These are phyloP conservation scores for Cercospora sojina DNA, from an alignment of 2,329 filamentous ascomycete genomes.

Conservation along the genomic window DNA sequence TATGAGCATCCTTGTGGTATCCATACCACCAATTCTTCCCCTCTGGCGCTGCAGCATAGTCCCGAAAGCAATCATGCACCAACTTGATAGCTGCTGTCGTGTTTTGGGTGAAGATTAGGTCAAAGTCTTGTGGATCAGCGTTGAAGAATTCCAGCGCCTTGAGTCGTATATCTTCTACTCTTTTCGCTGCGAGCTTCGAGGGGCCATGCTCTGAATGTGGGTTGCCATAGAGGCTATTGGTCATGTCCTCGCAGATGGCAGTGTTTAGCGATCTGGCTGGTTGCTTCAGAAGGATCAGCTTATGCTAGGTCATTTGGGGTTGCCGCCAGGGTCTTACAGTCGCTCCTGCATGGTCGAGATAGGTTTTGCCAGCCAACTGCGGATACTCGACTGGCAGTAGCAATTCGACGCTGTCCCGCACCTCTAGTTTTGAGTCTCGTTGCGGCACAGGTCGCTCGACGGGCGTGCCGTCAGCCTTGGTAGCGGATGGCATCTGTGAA, in stretches of 20 bases:
- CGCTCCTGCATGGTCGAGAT: slow-evolving; percentile 89
- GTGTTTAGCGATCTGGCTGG: slow-evolving; percentile 69
- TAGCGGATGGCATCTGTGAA: slow-evolving; percentile 2
- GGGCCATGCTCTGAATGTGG: slow-evolving; percentile 82
- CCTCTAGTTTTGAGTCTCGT: slow-evolving; percentile 19
- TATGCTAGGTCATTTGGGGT: not conserved
- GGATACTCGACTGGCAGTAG: slow-evolving; percentile 51
- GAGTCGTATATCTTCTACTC: slow-evolving; percentile 73
- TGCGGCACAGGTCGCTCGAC: slow-evolving; percentile 8
- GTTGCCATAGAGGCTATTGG: slow-evolving; percentile 76
- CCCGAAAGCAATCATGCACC: slow-evolving; percentile 72
- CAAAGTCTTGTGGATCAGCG: slow-evolving; percentile 75
- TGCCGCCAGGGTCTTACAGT: slow-evolving; percentile 47
- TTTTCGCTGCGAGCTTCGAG: slow-evolving; percentile 70
- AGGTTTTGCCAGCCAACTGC: slow-evolving; percentile 44
- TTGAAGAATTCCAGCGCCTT: slow-evolving; percentile 75
- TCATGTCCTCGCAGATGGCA: slow-evolving; percentile 72
- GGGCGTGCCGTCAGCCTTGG: slow-evolving; percentile 12
- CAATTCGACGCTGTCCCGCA: slow-evolving; percentile 44
- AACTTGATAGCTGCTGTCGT: slow-evolving; percentile 87
- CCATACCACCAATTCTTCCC: slow-evolving; percentile 48
- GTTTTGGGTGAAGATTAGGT: slow-evolving; percentile 86
- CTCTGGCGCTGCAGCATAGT: slow-evolving; percentile 40
- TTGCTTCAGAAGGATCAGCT: slow-evolving; percentile 41
- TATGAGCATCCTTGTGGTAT: slow-evolving; percentile 81